These are phyloP conservation scores for Calocybe indica DNA, from an alignment of 768 basidiomycete genomes.

Conservation along the genomic window DNA sequence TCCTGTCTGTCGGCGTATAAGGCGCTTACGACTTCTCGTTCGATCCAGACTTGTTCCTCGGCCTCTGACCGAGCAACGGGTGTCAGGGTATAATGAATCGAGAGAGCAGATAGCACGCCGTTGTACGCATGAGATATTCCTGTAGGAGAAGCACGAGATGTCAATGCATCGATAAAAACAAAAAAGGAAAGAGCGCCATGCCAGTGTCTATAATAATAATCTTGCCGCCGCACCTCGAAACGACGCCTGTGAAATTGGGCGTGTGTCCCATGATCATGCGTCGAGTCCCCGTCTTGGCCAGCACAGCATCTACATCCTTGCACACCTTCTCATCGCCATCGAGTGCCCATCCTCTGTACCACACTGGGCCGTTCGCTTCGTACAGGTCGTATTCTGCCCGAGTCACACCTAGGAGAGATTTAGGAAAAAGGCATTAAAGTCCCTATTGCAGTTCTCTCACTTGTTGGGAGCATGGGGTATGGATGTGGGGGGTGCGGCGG, in stretches of 20 bases:
- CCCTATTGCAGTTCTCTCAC: constrained; percentile 16
- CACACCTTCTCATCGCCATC: constrained; percentile 69
- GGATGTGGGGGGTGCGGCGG: constrained; percentile 79
- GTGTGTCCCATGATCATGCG: constrained; percentile 97
- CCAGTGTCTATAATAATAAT: constrained; percentile 96
- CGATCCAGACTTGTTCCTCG: constrained; percentile 41
- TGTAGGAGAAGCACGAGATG: constrained; percentile 14
- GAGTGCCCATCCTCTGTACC: constrained; percentile 93
- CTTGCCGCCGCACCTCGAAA: constrained; percentile 83
- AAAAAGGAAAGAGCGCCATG: constrained; percentile 14
- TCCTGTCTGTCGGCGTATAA: constrained; percentile 52
- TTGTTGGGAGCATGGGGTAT: constrained; percentile 64
- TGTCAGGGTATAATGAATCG: constrained; percentile 77
- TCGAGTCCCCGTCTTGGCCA: constrained; percentile 72
- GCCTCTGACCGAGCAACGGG: constrained; percentile 38
- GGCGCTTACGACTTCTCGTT: constrained; percentile 62
- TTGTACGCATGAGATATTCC: constrained; percentile 96
- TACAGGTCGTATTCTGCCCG: constrained; percentile 69
- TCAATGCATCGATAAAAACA: neutral
- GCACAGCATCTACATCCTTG: constrained; percentile 60
- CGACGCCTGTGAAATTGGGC: constrained; percentile 81
- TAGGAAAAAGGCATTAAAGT: neutral
- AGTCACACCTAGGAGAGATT: constrained; percentile 43
- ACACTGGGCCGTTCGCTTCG: constrained; percentile 74
- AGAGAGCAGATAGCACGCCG: constrained; percentile 85